Base-by-base conservation (phyloP, 805 yeast genomes). In the Wickerhamiella siamensis region DNA sequence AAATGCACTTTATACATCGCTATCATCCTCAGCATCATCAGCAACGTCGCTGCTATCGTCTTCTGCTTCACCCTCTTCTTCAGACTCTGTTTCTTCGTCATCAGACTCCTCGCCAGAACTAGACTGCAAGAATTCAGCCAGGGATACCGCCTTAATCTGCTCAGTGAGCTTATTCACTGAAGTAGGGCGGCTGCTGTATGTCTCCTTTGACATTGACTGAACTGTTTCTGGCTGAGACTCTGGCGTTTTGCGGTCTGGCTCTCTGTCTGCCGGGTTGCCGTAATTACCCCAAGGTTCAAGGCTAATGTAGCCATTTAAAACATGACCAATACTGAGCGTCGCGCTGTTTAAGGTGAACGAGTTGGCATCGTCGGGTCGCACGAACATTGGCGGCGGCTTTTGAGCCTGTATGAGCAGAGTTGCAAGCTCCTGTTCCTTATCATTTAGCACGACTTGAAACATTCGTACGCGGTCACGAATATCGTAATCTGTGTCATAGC, bases 391-490 rank as follows among this genome's bases (percentile, higher is more conserved):
- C 1, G 69, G 65, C 1, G 81, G 81, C 51, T 82, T 83, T 3
- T 87, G 83, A 1, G 82, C 87, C 52, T 81, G 88, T 19, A 83
- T 62, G 38, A 84, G 64, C 29, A 83, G 64, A 2, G 77, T 66
- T 0, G 87, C 87, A 47, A 83, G 63, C 45, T 79, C 77, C 18
- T 69, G 67, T 35, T 65, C 65, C 1, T 67, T 54, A 3, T 68
- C 69, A 24, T 71, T 69, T 38, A 84, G 63, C 3, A 88, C 61
- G 0, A 83, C 71, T 19, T 72, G 64, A 22, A 83, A 65, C 62
- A 79, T 68, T 50, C 98, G 68, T 0, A 95, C 84, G 45, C 88
- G 69, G 55, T 91, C 97, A 45, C 97, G 69, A 1, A 83, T 72
- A 54, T 83, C 95, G 51, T 75, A 74, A 3, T 74, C 71, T 5